These are phyloP conservation scores for Cynanchum wilfordii DNA, from an alignment of 257 asterid genomes.

Conservation along the genomic window DNA sequence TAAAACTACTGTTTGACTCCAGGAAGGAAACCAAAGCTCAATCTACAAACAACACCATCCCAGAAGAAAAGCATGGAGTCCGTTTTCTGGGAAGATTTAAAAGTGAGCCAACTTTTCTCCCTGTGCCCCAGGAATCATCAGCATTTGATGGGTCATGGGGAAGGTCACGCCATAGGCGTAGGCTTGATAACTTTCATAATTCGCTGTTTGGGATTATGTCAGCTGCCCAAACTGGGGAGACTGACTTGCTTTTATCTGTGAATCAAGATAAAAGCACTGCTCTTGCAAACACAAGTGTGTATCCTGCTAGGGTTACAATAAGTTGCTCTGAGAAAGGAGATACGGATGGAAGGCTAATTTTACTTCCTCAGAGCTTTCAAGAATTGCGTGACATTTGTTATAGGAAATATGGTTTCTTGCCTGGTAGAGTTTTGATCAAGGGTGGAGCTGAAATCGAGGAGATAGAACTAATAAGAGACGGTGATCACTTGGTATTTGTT, in stretches of 20 bases:
- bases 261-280: conserved; percentile 17
- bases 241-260: conserved; percentile 19
- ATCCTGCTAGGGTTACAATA: conserved; percentile 49
- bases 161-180: conserved; percentile 46
- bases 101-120: conserved; percentile 35
- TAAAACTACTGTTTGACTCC: conserved; percentile 32
- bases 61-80: conserved; percentile 34
- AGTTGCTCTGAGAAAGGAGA: conserved; percentile 75
- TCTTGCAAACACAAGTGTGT: conserved; percentile 5
- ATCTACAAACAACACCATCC: conserved; percentile 8
- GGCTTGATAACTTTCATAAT: conserved; percentile 50
- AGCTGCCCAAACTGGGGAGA: conserved; percentile 48
- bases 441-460: conserved; percentile 66
- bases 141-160: conserved; percentile 41
- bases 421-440: conserved; percentile 36
- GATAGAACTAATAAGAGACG: conserved; percentile 67
- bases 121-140: conserved; percentile 25
- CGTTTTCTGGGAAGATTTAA: conserved; percentile 38
- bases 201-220: conserved; percentile 84
- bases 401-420: conserved; percentile 44
- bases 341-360: conserved; percentile 44
- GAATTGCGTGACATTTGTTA: conserved; percentile 45
- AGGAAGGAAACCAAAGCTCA: conserved; percentile 17
- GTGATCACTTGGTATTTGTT: conserved; percentile 54
- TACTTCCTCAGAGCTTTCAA: conserved; percentile 54